Base-by-base conservation (phyloP, 345 rosid species). In the Excoecaria agallocha region DNA sequence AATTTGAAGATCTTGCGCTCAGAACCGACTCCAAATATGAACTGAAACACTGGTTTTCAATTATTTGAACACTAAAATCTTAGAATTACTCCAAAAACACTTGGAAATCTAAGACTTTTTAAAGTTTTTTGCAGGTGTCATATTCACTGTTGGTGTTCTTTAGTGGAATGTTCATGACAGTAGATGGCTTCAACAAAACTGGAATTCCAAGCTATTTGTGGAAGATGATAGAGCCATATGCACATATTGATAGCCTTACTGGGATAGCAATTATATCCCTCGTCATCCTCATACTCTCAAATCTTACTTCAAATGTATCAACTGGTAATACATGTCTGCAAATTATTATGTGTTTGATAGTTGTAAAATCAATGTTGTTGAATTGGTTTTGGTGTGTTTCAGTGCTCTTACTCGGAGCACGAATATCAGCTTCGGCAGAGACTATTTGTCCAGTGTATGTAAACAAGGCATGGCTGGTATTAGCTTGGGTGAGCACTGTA, bases 131-230 rank as follows among this genome's bases (percentile, higher is more conserved):
- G 6, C 87, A 94, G 96, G 96, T 91, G 9, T 94, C 98, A 8
- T 94, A 88, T 75, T 86, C 94, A 12, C 92, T 92, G 48, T 56
- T 92, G 76, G 69, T 90, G 6, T 90, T 94, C 90, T 92, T 94
- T 61, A 92, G 97, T 1, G 96, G 98, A 35, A 92, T 92, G 97
- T 90, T 92, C 60, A 88, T 94, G 73, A 89, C 98, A 0, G 93
- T 94, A 0, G 82, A 86, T 22, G 98, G 97, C 59, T 94, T 94
- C 76, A 89, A 92, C 77, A 89, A 78, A 82, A 90, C 97, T 51
- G 98, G 93, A 70, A 89, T 94, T 50, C 98, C 97, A 13, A 87
- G 89, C 19, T 63, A 77, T 51, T 60, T 92, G 6, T 94, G 98
- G 96, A 88, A 94, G 57, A 35, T 85, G 9, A 84, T 88, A 93